Conservation (phyloP, 2,329 filamentous ascomycete genomes). For the Xylaria sp. region DNA sequence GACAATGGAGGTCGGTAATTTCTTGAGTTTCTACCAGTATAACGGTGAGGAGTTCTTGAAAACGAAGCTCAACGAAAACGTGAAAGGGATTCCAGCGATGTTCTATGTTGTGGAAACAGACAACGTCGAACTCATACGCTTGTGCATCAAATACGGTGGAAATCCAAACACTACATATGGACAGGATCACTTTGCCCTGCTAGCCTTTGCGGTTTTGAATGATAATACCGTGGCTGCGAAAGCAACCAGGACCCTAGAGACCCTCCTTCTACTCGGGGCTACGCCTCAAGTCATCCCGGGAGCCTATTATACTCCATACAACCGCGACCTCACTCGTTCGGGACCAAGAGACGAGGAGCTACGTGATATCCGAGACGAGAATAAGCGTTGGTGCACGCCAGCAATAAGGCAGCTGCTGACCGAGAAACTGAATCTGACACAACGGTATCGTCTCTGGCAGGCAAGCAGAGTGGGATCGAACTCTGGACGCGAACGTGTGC, state of each 20-base stretch:
- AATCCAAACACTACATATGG: slow-evolving; percentile 23
- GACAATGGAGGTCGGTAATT: slow-evolving; percentile 5
- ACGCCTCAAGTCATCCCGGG: slow-evolving; percentile 21
- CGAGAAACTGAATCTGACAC: slow-evolving; percentile 23
- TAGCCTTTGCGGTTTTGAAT: slow-evolving; percentile 26
- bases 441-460: slow-evolving; percentile 28
- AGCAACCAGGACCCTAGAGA: slow-evolving; percentile 13
- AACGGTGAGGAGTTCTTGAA: slow-evolving; percentile 6
- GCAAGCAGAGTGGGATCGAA: slow-evolving; percentile 6
- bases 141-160: slow-evolving; percentile 27
- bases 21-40: slow-evolving; percentile 14
- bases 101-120: slow-evolving; percentile 29
- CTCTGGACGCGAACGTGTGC: slow-evolving; percentile 15
- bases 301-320: slow-evolving; percentile 21
- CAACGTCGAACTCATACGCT: slow-evolving; percentile 19
- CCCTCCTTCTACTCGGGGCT: slow-evolving; percentile 26
- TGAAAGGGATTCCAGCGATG: slow-evolving; percentile 24
- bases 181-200: slow-evolving; percentile 14
- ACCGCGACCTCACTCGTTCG: slow-evolving; percentile 16
- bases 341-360: slow-evolving; percentile 5
- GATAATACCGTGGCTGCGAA: slow-evolving; percentile 5
- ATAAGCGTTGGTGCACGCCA: slow-evolving; percentile 21
- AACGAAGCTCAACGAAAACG: slow-evolving; percentile 17
- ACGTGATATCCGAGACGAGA: slow-evolving; percentile 3
- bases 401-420: slow-evolving; percentile 7